Evolutionary conservation across 148 eudicot genomes (phyloP).

Genomic region (Chenopodium album): DNA sequence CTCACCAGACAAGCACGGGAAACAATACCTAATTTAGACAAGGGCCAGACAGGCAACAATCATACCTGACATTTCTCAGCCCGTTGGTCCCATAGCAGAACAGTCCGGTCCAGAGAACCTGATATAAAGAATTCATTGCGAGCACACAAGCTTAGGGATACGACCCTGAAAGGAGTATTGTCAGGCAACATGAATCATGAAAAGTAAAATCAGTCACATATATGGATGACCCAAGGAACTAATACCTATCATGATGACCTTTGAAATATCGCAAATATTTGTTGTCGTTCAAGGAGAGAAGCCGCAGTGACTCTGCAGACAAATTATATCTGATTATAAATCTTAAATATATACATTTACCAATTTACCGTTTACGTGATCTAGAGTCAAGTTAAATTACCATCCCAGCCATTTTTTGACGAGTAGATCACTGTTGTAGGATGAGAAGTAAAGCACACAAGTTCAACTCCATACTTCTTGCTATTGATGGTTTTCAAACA

Average conservation of each 20-base stretch:
- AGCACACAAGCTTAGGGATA: constrained; percentile 88
- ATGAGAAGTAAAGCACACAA: constrained; percentile 90
- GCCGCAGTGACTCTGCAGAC: constrained; percentile 86
- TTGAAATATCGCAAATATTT: constrained; percentile 94
- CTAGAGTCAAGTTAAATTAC: constrained; percentile 41
- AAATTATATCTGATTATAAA: neutral
- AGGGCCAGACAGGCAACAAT: constrained; percentile 5
- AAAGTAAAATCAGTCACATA: neutral
- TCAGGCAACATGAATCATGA: constrained; percentile 13
- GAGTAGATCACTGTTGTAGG: constrained; percentile 97
- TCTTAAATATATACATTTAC: neutral
- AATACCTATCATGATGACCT: constrained; percentile 97
- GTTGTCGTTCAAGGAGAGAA: constrained; percentile 93
- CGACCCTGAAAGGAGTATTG: constrained; percentile 55
- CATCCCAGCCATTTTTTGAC: constrained; percentile 99
- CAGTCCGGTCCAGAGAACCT: constrained; percentile 92
- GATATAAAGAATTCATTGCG: constrained; percentile 81
- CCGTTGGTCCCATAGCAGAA: constrained; percentile 94
- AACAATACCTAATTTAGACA: neutral
- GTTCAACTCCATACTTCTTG: constrained; percentile 97
- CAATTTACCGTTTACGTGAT: neutral
- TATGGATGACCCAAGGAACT: neutral
- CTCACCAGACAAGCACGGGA: neutral
- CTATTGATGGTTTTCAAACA: constrained; percentile 97
- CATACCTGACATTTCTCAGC: constrained; percentile 94